Percentiles rank a stretch among this genome's conserved stretches.
phyloP scores from a whole-genome alignment of 768 basidiomycete species.

The Kwoniella europaea region DNA sequence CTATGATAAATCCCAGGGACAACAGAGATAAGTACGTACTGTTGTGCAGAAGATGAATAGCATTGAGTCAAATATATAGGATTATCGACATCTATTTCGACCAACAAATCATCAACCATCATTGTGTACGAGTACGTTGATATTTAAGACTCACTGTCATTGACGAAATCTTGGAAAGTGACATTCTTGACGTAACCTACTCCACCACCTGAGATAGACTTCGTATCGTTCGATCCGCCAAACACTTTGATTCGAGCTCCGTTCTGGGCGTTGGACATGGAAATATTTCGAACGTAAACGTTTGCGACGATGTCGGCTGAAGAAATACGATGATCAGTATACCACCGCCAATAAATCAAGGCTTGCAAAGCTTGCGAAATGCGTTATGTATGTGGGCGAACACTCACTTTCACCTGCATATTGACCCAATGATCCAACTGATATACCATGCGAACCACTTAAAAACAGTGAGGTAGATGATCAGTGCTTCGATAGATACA shows the following conservation, averaged over 20 bases:
- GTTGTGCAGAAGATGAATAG: slow-evolving; percentile 62
- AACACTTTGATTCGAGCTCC: slow-evolving; percentile 73
- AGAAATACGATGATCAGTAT: neutral
- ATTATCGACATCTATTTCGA: slow-evolving; percentile 62
- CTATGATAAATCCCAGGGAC: neutral
- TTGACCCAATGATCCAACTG: slow-evolving; percentile 68
- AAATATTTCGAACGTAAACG: slow-evolving; percentile 66
- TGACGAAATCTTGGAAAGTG: slow-evolving; percentile 23
- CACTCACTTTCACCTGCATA: slow-evolving; percentile 48
- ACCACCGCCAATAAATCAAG: neutral
- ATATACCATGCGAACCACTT: slow-evolving; percentile 65
- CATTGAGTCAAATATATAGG: slow-evolving; percentile 67
- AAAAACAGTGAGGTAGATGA: too few species aligned
- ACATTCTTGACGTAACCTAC: slow-evolving; percentile 60
- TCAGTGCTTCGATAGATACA: too few species aligned
- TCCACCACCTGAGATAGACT: slow-evolving; percentile 64
- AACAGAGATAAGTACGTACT: neutral
- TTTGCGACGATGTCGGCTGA: slow-evolving; percentile 67
- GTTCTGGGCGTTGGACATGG: slow-evolving; percentile 69
- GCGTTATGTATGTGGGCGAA: neutral
- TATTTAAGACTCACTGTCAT: slow-evolving; percentile 24
- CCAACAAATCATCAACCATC: neutral
- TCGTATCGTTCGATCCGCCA: slow-evolving; percentile 68
- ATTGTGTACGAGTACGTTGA: neutral
- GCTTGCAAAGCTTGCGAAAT: too few species aligned